Conservation (phyloP, 495 filamentous ascomycete species). For the Baudoinia panamericana region DNA sequence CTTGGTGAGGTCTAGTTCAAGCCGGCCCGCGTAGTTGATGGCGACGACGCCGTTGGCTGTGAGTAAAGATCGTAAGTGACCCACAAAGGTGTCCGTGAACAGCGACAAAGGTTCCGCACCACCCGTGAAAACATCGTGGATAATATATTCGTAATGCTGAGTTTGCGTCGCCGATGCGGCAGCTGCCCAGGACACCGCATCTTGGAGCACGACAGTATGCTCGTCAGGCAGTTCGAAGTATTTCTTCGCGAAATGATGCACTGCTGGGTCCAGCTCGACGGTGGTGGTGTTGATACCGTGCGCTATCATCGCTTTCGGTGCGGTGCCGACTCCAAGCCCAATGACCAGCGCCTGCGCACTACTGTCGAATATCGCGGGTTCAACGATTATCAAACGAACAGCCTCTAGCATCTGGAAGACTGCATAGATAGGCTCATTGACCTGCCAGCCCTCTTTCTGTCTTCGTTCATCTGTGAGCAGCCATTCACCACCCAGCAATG, state of each 20-base stretch:
- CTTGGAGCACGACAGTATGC: slow-evolving; percentile 66
- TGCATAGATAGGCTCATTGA: slow-evolving; percentile 79
- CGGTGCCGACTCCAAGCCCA: slow-evolving; percentile 88
- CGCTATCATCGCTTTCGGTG: slow-evolving; percentile 68
- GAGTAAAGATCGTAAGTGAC: slow-evolving; percentile 52
- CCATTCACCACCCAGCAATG: slow-evolving; percentile 92
- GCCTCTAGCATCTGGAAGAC: slow-evolving; percentile 90
- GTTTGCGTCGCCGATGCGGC: slow-evolving; percentile 17
- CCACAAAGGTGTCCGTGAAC: slow-evolving; percentile 75
- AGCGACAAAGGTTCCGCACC: slow-evolving; percentile 74
- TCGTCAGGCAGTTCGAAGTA: slow-evolving; percentile 72
- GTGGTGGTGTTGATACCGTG: slow-evolving; percentile 87
- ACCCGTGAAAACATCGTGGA: slow-evolving; percentile 98
- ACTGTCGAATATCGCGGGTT: slow-evolving; percentile 34
- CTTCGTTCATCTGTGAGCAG: slow-evolving; percentile 36
- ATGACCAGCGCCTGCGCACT: slow-evolving; percentile 73
- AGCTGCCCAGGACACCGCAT: slow-evolving; percentile 62
- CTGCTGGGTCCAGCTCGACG: slow-evolving; percentile 84
- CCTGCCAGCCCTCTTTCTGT: slow-evolving; percentile 23
- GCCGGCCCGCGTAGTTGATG: slow-evolving; percentile 95
- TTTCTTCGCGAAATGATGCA: slow-evolving; percentile 64
- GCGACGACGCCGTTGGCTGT: slow-evolving; percentile 72
- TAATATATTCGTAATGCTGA: slow-evolving; percentile 66
- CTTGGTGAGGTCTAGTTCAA: slow-evolving; percentile 46
- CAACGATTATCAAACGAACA: slow-evolving; percentile 56